phyloP scores from a whole-genome alignment of 192 early-diverging fungal genomes.

The Rhizoclosmatium sp. region DNA sequence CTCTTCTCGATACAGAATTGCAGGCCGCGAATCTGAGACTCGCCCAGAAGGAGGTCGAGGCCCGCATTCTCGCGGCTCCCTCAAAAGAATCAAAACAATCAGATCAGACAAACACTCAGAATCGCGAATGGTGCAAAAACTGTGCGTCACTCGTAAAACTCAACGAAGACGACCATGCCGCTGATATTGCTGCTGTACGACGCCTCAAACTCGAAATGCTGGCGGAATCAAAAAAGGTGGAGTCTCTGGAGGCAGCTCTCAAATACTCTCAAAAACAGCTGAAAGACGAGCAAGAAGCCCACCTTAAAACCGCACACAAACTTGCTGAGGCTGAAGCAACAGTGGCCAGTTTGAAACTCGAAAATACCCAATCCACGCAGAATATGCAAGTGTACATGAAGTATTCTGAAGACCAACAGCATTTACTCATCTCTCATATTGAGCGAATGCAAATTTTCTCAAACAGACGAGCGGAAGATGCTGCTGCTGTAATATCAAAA shows the following conservation, averaged over 20 bases:
- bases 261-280: neutral
- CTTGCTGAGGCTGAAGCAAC: neutral
- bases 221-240: neutral
- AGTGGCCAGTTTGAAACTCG: neutral
- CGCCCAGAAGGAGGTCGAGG: neutral
- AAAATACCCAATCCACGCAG: neutral
- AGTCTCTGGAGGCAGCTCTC: neutral
- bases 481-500: neutral
- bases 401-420: conserved; percentile 13
- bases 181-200: neutral
- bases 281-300: conserved; percentile 9
- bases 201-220: neutral
- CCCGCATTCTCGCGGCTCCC: neutral
- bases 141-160: neutral
- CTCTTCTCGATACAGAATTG: neutral
- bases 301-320: neutral
- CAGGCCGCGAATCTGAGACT: neutral
- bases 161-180: conserved; percentile 12
- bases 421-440: conserved; percentile 8
- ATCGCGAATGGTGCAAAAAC: neutral
- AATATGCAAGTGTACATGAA: conserved; percentile 25
- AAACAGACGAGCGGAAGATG: neutral
- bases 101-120: neutral
- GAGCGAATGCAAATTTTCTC: conserved; percentile 12
- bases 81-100: neutral